Percentiles rank a stretch among this genome's conserved stretches.
These are phyloP conservation scores for Dipteronia sinensis DNA, from an alignment of 345 rosid genomes.

Conservation along the genomic window DNA sequence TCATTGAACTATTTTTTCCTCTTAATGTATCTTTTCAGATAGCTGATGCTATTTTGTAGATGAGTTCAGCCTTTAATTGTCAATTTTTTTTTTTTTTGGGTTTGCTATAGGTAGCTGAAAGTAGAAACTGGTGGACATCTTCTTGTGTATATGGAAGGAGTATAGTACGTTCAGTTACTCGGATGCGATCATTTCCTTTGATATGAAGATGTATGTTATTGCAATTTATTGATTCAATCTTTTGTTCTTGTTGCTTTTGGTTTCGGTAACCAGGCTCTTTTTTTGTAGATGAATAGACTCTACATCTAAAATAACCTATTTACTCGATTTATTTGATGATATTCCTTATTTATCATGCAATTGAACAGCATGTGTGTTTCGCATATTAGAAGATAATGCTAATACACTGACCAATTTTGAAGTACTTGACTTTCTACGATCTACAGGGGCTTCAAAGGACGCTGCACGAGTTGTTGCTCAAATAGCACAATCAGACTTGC, in stretches of 20 bases:
- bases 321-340: not conserved
- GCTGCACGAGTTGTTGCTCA: constrained; percentile 61
- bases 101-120: not conserved
- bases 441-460: constrained; percentile 79
- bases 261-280: not conserved
- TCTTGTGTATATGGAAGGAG: not conserved
- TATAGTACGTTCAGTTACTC: not conserved
- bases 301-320: not conserved
- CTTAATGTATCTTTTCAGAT: not conserved
- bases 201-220: constrained; percentile 26
- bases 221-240: not conserved
- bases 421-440: constrained; percentile 57
- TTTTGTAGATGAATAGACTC: not conserved
- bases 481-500: constrained; percentile 64
- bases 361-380: constrained; percentile 11
- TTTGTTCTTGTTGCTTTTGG: not conserved
- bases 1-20: no score
- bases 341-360: not conserved
- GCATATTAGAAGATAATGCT: constrained; percentile 71
- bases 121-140: not conserved
- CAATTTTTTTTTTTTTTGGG: not conserved
- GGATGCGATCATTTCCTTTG: not conserved
- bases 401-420: constrained; percentile 79
- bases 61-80: not conserved
- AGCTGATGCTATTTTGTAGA: not conserved